These are phyloP conservation scores for Zymoseptoria brevis DNA, from an alignment of 2,329 filamentous ascomycete genomes.

Conservation along the genomic window DNA sequence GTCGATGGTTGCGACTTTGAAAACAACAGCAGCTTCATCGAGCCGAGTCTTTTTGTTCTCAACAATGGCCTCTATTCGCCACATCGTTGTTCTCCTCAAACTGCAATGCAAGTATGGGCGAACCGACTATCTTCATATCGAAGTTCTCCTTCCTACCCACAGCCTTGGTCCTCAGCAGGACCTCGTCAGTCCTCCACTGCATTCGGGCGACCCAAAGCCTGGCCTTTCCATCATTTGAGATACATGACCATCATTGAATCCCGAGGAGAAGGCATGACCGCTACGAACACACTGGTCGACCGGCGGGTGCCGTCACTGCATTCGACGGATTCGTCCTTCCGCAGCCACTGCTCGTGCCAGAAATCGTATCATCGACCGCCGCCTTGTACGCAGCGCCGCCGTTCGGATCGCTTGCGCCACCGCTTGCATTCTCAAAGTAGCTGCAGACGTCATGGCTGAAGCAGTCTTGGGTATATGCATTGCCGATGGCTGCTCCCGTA, in stretches of 20 bases:
- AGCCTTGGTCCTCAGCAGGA: background rate
- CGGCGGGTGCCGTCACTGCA: slow-evolving; percentile 16
- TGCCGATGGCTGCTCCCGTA: slow-evolving; percentile 37
- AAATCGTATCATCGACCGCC: slow-evolving; percentile 38
- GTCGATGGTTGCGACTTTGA: background rate
- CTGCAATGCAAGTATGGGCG: too few relatives aligned
- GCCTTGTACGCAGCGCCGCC: slow-evolving; percentile 40
- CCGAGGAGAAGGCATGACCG: background rate
- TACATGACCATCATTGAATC: background rate
- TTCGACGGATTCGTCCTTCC: slow-evolving; percentile 28
- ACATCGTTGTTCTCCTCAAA: background rate
- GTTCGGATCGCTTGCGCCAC: slow-evolving; percentile 42
- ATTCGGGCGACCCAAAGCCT: too few relatives aligned
- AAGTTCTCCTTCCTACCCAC: background rate
- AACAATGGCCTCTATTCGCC: background rate
- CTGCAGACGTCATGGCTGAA: slow-evolving; percentile 47
- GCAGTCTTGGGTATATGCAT: slow-evolving; percentile 45
- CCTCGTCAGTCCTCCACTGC: background rate
- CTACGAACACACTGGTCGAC: slow-evolving; percentile 12
- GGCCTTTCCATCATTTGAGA: background rate
- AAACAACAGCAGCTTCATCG: background rate
- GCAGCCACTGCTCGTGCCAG: slow-evolving; percentile 29
- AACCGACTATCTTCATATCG: background rate
- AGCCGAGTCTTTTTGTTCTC: too few relatives aligned
- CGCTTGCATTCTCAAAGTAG: slow-evolving; percentile 44